Evolutionary conservation across 2,329 filamentous ascomycete species (phyloP), one percentile per base, ranked within the genome.

Genomic region (Didymella pinodella): DNA sequence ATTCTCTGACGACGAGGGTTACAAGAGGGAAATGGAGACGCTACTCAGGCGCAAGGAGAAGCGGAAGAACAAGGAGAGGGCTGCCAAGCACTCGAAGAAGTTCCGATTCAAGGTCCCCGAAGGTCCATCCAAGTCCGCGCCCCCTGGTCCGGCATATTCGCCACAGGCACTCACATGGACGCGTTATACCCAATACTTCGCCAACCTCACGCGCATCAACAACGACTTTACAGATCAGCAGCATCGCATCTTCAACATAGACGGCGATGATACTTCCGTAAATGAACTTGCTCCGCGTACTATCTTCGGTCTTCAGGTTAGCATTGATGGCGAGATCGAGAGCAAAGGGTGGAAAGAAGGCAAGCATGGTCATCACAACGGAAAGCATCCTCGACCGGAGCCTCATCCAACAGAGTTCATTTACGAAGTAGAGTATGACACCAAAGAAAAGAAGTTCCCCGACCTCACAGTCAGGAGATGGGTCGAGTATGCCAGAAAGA

Each of bases 201-300:
- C 94, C 61, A 99, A 99, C 75, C 80, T 99, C n/a, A 98, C 94
- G 0, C 80, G 86, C 58, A 89, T 97, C 78, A 96, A 98, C 78
- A 91, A 93, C 67, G 86, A 90, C 59, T 83, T 88, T 36, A 64
- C 70, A 32, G 65, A 69, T 22, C 54, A 65, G 18, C 50, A 57
- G 31, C 49, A 60, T 4, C 43, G 46, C 5, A 25, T 28, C 14
- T 38, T n/a, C 45, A 47, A 57, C 5, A 7, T 52, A 7, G 51
- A 55, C 12, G 45, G 18, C n/a, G 18, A 49, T 12, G 12, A 26
- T 4, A 43, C 32, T 0, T 63, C 65, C 3, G 26, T 34, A 4
- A 66, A 69, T 29, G 36, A 62, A 4, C n/a, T 61, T 1, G 50
- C 54, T 3, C 61, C 65, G 4, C 47, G 32, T 0, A 66, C 65